These are phyloP conservation scores for Leptographium flavum DNA, from an alignment of 2,329 filamentous ascomycete genomes.

Conservation along the genomic window DNA sequence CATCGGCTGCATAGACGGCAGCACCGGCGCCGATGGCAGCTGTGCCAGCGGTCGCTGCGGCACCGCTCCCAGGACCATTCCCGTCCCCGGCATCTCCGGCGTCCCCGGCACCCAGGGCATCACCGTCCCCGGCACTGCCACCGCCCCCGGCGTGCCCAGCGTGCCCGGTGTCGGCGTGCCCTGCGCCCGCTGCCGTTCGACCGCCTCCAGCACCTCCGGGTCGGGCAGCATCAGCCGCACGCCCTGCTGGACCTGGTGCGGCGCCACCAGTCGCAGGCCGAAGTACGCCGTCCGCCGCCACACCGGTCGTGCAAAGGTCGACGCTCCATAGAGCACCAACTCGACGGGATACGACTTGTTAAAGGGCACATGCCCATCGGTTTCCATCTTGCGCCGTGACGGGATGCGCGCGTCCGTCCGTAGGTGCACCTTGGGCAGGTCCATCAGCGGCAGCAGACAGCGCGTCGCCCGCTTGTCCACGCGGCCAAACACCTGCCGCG, in stretches of 20 bases:
- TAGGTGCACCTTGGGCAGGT: constrained; percentile 48
- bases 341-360: constrained; percentile 51
- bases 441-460: constrained; percentile 59
- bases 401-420: constrained; percentile 60
- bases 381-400: constrained; percentile 43
- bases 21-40: constrained; percentile 11
- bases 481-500: constrained; percentile 57
- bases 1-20: constrained; percentile 13
- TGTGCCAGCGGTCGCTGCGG: constrained; percentile 13
- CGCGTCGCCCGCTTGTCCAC: constrained; percentile 54
- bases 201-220: too few relatives aligned
- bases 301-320: constrained; percentile 48
- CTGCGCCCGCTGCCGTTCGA: not conserved
- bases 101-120: too few relatives aligned
- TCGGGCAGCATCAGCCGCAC: constrained; percentile 68
- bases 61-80: not conserved
- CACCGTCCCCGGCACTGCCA: not conserved
- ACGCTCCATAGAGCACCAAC: constrained; percentile 67
- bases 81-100: not conserved
- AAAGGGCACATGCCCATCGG: constrained; percentile 48
- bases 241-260: constrained; percentile 50
- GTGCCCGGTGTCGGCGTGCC: too few relatives aligned
- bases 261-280: constrained; percentile 53
- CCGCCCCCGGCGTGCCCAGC: too few relatives aligned
- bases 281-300: constrained; percentile 53